Base-by-base conservation (phyloP, 2,329 filamentous ascomycete genomes). In the Pestalotiopsis sp. region DNA sequence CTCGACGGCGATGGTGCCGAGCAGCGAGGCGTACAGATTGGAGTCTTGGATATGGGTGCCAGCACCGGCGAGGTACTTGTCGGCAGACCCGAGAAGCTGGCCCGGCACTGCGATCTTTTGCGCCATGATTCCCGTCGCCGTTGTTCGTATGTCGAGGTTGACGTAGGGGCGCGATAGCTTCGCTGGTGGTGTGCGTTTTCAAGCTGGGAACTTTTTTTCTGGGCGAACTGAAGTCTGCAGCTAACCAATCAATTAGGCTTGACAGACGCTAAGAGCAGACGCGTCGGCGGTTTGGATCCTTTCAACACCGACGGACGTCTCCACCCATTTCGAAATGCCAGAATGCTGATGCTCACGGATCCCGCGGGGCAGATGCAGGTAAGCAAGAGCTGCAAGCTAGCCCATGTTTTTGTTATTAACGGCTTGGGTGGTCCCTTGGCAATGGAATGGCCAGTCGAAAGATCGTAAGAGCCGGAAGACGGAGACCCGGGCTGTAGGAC, bases 11-110 rank as follows among this genome's bases (percentile, higher is more conserved):
- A 95, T 88, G 56, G 87, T 87, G 62, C 95, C 95, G 64, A 94
- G 88, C 70, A 98, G 90, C 23, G 95, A 97, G 69, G 95, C 91
- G 79, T 92, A 92, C 73, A 98, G 88, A 69, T 91, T 88, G 71
- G 89, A 86, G 72, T 92, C 86, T 81, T 93, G 87, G 72, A 97
- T 85, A 80, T 98, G 94, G 0, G 94, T 97, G 72, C 95, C 96
- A 12, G 93, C 85, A 14, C 95, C 95, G 36, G 94, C 87, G 56
- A 86, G 82, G 80, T 92, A 95, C 73, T 89, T 88, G 67, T 87
- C 84, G 20, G 86, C 81, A 20, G 91, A 82, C 38, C 93, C 95
- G 56, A 99, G 88, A 60, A 90, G 83, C 78, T 96, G 93, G 78
- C 96, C 96, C 12, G 96, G 96, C 62, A 97, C 86, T 67, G 91